Evolutionary conservation across 2,329 filamentous ascomycete species (phyloP), one percentile per base, ranked within the genome.

Genomic region (Penicillium sp.): DNA sequence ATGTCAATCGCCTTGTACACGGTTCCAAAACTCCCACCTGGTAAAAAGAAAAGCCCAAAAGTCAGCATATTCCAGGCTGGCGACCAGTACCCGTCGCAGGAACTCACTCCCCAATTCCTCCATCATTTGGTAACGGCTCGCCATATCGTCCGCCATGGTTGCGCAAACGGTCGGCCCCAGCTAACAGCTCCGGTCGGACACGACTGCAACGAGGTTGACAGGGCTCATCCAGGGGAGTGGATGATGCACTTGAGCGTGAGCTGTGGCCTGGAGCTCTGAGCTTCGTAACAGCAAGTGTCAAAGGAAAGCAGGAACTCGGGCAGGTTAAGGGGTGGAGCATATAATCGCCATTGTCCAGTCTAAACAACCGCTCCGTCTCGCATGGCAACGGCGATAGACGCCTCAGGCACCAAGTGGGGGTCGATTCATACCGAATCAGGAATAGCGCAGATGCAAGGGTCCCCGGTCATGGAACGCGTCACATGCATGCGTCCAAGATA

Each of bases 1-100:
- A 83, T 87, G 59, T 97, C 89, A 60, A 96, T 90, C 35, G 89
- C 93, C 67, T 96, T 96, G 77, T 94, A 98, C 20, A 98, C 93
- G 30, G 91, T 83, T 41, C 93, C 93, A 66, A 98, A 98, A 66
- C 90, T 96, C 43, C 91, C 91, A 68, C 87, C 88, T 94, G 58
- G 29, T 25, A 21, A 43, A 41, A n/a, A n/a, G 23, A 41, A 54
- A 49, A 48, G 46, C 41, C 36, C 23, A 19, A 20, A 25, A 11
- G 36, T 54, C 29, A 58, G 56, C 44, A 28, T 34, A 35, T 36
- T 19, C 23, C 37, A 43, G 48, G 28, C 28, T 37, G 30, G 14
- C 9, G 25, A n/a, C 9, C 11, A 18, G 18, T 37, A 26, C 13
- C 14, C 9, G 20, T 18, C 19, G 17, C 21, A 33, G 33, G 45